phyloP scores from a whole-genome alignment of 257 asterid genomes.

The Echium plantagineum region DNA sequence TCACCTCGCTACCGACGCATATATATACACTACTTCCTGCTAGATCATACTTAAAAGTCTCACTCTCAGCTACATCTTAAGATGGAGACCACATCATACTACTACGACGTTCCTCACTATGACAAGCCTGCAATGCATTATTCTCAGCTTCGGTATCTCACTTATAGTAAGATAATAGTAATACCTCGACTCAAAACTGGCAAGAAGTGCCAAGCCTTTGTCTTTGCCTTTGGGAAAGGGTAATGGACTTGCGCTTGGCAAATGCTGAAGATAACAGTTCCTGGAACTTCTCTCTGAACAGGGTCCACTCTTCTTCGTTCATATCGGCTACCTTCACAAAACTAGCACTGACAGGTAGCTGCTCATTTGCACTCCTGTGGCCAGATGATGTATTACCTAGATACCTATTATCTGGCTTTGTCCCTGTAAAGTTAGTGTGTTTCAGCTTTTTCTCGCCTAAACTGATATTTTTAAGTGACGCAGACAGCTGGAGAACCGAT shows the following conservation, averaged over 20 bases:
- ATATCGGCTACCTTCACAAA: conserved; percentile 86
- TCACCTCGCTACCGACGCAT: conserved; percentile 34
- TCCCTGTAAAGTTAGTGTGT: conserved; percentile 31
- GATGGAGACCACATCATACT: conserved; percentile 23
- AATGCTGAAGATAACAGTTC: conserved; percentile 73
- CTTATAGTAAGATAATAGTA: conserved; percentile 15
- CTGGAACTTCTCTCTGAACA: conserved; percentile 70
- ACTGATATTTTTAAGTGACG: conserved; percentile 41
- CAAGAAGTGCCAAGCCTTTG: conserved; percentile 99
- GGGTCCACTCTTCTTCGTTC: conserved; percentile 71
- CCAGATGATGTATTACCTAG: conserved; percentile 56
- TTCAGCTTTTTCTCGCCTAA: conserved; percentile 55
- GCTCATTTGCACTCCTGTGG: conserved; percentile 90
- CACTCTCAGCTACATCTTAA: background rate
- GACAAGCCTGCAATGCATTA: conserved; percentile 25
- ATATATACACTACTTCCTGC: conserved; percentile 40
- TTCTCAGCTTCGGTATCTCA: conserved; percentile 14
- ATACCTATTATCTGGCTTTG: conserved; percentile 31
- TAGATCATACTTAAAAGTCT: conserved; percentile 2
- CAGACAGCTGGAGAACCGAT: conserved; percentile 38
- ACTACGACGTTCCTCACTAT: conserved; percentile 23
- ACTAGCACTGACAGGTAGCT: conserved; percentile 65
- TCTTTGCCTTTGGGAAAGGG: conserved; percentile 58
- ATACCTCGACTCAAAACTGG: conserved; percentile 70
- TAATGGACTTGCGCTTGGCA: conserved; percentile 42